These are phyloP conservation scores for Penicillium palitans DNA, from an alignment of 2,329 filamentous ascomycete species.

Conservation along the genomic window DNA sequence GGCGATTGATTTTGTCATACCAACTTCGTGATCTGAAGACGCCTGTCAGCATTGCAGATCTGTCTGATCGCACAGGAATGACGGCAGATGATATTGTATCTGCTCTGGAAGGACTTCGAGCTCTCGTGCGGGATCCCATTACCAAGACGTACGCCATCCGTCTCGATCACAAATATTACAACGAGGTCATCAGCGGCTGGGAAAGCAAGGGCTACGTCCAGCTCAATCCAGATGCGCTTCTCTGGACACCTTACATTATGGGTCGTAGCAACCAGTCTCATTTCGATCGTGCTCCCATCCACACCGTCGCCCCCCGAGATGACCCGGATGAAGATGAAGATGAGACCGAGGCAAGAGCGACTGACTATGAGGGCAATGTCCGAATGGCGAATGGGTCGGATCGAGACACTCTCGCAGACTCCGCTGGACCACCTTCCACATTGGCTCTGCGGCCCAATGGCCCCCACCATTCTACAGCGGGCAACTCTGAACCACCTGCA, in stretches of 20 bases:
- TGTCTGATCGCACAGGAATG: slow-evolving; percentile 86
- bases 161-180: slow-evolving; percentile 81
- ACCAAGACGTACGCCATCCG: slow-evolving; percentile 88
- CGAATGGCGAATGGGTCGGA: slow-evolving; percentile 19
- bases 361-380: slow-evolving; percentile 19
- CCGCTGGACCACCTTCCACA: slow-evolving; percentile 41
- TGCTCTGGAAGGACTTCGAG: slow-evolving; percentile 83
- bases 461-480: slow-evolving; percentile 20
- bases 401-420: slow-evolving; percentile 24
- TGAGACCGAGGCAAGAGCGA: slow-evolving; percentile 24
- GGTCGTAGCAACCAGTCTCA: slow-evolving; percentile 78
- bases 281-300: slow-evolving; percentile 80
- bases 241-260: slow-evolving; percentile 98
- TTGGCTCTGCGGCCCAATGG: slow-evolving; percentile 31
- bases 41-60: slow-evolving; percentile 55
- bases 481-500: slow-evolving; percentile 15
- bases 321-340: slow-evolving; percentile 46
- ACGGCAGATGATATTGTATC: slow-evolving; percentile 96
- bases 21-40: slow-evolving; percentile 69
- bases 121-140: slow-evolving; percentile 82
- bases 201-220: slow-evolving; percentile 84
- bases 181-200: slow-evolving; percentile 84
- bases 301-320: slow-evolving; percentile 83
- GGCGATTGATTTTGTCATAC: slow-evolving; percentile 84
- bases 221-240: slow-evolving; percentile 74